Evolutionary conservation across 139 green algal species (phyloP).

Genomic region (Coelastrella sp.): DNA sequence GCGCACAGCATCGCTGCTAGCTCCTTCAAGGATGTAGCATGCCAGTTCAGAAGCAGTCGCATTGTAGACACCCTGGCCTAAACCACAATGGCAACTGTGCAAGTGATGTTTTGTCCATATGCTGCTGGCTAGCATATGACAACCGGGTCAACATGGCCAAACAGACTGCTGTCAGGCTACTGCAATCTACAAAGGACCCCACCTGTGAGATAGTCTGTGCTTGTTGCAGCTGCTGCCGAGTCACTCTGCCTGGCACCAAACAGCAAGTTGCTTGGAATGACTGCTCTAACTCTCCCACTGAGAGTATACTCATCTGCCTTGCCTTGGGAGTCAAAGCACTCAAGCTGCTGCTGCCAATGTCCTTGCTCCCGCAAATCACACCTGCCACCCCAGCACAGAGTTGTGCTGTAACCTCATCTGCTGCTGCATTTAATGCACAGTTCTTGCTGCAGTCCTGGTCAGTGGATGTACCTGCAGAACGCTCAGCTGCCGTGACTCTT

Average conservation of each 20-base stretch:
- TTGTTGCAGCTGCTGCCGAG: slow-evolving; percentile 49
- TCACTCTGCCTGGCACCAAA: slow-evolving; percentile 44
- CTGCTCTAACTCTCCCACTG: background rate
- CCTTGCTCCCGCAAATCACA: no score
- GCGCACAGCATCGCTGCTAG: no score
- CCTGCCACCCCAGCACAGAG: no score
- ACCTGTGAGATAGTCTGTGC: background rate
- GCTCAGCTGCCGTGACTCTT: no score
- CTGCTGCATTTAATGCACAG: no score
- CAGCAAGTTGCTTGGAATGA: background rate
- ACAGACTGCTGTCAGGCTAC: background rate
- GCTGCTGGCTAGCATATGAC: background rate
- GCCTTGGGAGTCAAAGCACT: background rate
- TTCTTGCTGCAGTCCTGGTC: no score
- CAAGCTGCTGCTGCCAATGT: background rate
- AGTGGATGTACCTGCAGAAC: background rate
- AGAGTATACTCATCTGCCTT: background rate
- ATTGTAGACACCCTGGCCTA: no score
- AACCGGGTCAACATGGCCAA: background rate
- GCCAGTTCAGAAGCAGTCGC: no score
- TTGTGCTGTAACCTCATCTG: no score
- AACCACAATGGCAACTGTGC: no score
- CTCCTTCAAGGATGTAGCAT: no score
- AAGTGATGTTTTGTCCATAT: no score
- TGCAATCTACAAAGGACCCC: background rate